Percentiles rank a stretch among this genome's conserved stretches.
These are phyloP conservation scores for Thinopyrum elongatum DNA, from an alignment of 176 grass and related monocot genomes.

Conservation along the genomic window DNA sequence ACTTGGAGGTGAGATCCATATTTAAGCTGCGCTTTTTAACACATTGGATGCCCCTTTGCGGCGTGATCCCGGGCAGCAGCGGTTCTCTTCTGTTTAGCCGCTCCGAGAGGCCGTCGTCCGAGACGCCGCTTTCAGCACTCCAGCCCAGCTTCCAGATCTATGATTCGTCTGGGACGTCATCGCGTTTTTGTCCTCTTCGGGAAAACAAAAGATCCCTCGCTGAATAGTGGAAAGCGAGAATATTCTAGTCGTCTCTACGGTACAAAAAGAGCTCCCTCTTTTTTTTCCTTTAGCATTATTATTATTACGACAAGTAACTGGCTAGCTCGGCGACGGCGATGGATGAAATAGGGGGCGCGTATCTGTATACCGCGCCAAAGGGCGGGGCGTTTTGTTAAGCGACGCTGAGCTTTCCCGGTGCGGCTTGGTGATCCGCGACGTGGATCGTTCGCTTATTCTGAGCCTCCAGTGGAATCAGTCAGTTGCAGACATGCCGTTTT, in stretches of 20 bases:
- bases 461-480: conserved; percentile 17
- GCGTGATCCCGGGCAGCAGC: not conserved
- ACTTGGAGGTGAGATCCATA: conserved; percentile 14
- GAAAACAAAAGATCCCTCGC: not conserved
- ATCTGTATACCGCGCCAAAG: not conserved
- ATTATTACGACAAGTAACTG: too few relatives aligned
- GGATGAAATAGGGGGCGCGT: not conserved
- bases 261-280: not conserved
- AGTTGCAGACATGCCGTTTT: not conserved
- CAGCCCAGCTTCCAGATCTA: not conserved
- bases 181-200: not conserved
- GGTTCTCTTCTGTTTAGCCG: conserved; percentile 10
- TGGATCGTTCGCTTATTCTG: conserved; percentile 20
- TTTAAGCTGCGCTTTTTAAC: conserved; percentile 19
- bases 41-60: conserved; percentile 22
- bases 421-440: not conserved
- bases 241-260: conserved; percentile 1
- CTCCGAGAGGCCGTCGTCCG: conserved; percentile 13
- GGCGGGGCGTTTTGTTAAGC: conserved; percentile 17
- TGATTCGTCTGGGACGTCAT: conserved; percentile 9
- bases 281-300: not conserved
- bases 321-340: not conserved
- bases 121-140: conserved; percentile 27
- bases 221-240: conserved; percentile 8
- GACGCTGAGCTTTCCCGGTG: conserved; percentile 17